Evolutionary conservation across 2,329 filamentous ascomycete genomes (phyloP), one percentile per base, ranked within the genome.

Genomic region (Ophiosphaerella korrae): DNA sequence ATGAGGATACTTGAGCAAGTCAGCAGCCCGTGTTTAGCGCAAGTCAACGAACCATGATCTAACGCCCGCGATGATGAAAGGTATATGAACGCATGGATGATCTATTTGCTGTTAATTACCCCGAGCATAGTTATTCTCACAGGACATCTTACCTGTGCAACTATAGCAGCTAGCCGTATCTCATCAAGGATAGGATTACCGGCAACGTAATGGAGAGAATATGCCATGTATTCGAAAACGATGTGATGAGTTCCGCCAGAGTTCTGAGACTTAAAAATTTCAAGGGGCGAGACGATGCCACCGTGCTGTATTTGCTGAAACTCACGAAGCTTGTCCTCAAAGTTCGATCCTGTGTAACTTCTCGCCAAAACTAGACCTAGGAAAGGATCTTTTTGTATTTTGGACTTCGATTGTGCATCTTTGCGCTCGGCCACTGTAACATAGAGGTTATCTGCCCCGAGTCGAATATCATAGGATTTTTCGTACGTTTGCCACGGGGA

Each of bases 1-100:
- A 71, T 44, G 37, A 71, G 57, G 35, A 72, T 61, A 53, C 62
- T 66, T 24, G 56, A 62, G 48, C 50, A 69, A 37, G 18, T 61
- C 41, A 71, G 50, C 39, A 26, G 24, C 24, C 24, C 24, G 24
- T 26, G 24, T 26, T 26, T 26, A 26, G 24, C 24, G 24, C 24
- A 26, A 26, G 24, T 26, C 24, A 26, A 26, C 24, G 53, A 63
- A 48, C 55, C 32, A 53, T 70, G 57, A 41, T 62, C 51, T 38
- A 42, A 71, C 51, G n/a, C 37, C 21, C 21, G n/a, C 21, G 12
- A 13, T 40, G 37, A 18, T 16, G 21, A 24, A 24, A 18, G 37
- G n/a, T 16, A 16, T 18, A 40, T 16, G n/a, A 16, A 16, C 37
- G 37, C 37, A 24, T 18, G 37, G n/a, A 40, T 40, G n/a, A 26